phyloP scores from a whole-genome alignment of 1,284 basidiomycete species.

The Leucocoprinus gongylophorus region DNA sequence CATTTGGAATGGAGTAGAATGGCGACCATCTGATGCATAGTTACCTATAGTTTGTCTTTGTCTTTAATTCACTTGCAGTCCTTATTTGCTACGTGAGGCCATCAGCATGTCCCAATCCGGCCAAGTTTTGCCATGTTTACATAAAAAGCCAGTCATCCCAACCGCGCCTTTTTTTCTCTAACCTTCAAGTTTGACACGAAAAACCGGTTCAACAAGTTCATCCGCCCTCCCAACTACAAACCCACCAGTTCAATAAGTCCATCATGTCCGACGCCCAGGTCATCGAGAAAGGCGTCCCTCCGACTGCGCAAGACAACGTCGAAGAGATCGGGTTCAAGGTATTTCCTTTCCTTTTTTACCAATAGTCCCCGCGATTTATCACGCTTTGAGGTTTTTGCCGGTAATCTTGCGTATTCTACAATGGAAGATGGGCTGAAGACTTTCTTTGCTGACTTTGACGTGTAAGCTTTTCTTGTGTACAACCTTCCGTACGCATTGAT shows the following conservation, averaged over 20 bases:
- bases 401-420: constrained; percentile 82
- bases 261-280: constrained; percentile 80
- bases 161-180: constrained; percentile 42
- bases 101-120: constrained; percentile 19
- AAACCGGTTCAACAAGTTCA: constrained; percentile 73
- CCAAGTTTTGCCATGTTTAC: constrained; percentile 30
- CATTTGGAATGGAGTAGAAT: neutral
- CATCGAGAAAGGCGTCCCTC: constrained; percentile 72
- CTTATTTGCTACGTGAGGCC: neutral
- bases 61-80: neutral
- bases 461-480: constrained; percentile 54
- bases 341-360: constrained; percentile 15
- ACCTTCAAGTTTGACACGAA: constrained; percentile 74
- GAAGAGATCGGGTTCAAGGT: constrained; percentile 77
- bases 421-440: constrained; percentile 86
- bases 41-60: neutral
- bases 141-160: constrained; percentile 23
- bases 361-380: constrained; percentile 16
- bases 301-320: constrained; percentile 59
- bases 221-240: constrained; percentile 40
- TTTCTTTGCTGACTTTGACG: constrained; percentile 82
- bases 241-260: constrained; percentile 48
- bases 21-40: neutral
- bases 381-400: constrained; percentile 66
- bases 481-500: constrained; percentile 25